These are phyloP conservation scores for Batkoa obscura DNA, from an alignment of 371 early-diverging fungal genomes.

Conservation along the genomic window DNA sequence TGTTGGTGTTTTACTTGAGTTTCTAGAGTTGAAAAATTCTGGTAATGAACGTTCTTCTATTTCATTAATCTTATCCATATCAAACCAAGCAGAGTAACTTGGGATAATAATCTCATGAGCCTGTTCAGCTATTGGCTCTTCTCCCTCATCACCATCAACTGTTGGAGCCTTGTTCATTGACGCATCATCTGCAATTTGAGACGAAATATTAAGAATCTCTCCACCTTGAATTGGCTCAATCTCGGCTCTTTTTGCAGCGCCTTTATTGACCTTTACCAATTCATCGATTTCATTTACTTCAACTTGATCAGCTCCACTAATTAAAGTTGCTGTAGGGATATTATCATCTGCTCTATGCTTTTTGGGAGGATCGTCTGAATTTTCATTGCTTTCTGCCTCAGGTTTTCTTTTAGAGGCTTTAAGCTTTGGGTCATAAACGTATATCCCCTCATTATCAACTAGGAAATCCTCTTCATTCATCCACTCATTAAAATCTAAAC, in stretches of 20 bases:
- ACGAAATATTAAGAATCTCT: conserved; percentile 39
- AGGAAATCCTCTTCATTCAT: conserved; percentile 67
- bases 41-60: conserved; percentile 83
- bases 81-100: conserved; percentile 88
- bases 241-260: conserved; percentile 36
- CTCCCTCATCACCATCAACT: conserved; percentile 15
- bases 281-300: conserved; percentile 8
- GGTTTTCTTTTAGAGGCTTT: conserved; percentile 2
- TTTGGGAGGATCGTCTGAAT: too few relatives aligned
- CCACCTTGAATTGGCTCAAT: conserved; percentile 44
- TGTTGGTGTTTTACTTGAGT: conserved; percentile 76
- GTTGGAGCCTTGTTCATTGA: neutral
- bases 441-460: conserved; percentile 1
- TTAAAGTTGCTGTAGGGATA: conserved; percentile 3
- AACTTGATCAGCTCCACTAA: conserved; percentile 1
- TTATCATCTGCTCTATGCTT: conserved; percentile 6
- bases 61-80: conserved; percentile 59
- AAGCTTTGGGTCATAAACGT: neutral
- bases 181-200: conserved; percentile 13
- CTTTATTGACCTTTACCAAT: conserved; percentile 9
- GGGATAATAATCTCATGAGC: conserved; percentile 59
- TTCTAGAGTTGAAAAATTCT: conserved; percentile 85
- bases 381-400: neutral
- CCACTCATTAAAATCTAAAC: conserved; percentile 46
- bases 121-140: conserved; percentile 45